Conservation (phyloP, 495 filamentous ascomycete genomes). For the Penicillium ochrochloron region DNA sequence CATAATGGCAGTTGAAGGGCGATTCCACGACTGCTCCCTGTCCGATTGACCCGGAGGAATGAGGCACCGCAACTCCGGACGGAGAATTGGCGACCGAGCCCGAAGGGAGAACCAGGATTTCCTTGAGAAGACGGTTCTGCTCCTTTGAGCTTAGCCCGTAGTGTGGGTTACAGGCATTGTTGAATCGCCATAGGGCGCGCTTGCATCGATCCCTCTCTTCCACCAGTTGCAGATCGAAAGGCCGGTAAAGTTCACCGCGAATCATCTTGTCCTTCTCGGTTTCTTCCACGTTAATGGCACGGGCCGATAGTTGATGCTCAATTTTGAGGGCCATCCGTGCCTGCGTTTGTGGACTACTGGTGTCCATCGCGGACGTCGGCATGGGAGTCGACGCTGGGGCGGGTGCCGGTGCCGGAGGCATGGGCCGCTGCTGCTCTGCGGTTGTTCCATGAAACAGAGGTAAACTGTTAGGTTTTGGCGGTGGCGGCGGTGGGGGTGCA, state of each 20-base stretch:
- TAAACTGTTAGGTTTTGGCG: slow-evolving; percentile 41
- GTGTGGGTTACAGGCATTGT: slow-evolving; percentile 82
- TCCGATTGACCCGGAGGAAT: slow-evolving; percentile 65
- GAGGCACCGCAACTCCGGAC: slow-evolving; percentile 43
- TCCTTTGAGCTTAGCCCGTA: slow-evolving; percentile 77
- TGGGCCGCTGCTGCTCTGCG: slow-evolving; percentile 39
- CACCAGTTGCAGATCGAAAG: slow-evolving; percentile 75
- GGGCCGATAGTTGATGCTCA: slow-evolving; percentile 48
- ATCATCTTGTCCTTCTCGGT: slow-evolving; percentile 97
- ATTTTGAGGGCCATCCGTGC: slow-evolving; percentile 53
- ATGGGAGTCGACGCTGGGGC: slow-evolving; percentile 19
- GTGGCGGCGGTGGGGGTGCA: slow-evolving; percentile 35
- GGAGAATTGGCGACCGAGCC: slow-evolving; percentile 52
- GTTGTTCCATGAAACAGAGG: slow-evolving; percentile 42
- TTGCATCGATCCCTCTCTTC: slow-evolving; percentile 88
- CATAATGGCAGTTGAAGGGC: slow-evolving; percentile 93
- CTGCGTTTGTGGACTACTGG: slow-evolving; percentile 50
- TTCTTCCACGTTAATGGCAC: slow-evolving; percentile 41
- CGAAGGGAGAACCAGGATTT: slow-evolving; percentile 61
- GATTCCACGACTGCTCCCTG: slow-evolving; percentile 80
- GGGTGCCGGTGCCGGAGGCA: slow-evolving; percentile 24
- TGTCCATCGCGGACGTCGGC: slow-evolving; percentile 40
- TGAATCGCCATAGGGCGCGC: slow-evolving; percentile 83
- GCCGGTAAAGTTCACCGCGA: slow-evolving; percentile 76
- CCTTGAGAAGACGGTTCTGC: slow-evolving; percentile 77